Base-by-base conservation (phyloP, 768 basidiomycete genomes). In the Daedaleopsis sinensis region DNA sequence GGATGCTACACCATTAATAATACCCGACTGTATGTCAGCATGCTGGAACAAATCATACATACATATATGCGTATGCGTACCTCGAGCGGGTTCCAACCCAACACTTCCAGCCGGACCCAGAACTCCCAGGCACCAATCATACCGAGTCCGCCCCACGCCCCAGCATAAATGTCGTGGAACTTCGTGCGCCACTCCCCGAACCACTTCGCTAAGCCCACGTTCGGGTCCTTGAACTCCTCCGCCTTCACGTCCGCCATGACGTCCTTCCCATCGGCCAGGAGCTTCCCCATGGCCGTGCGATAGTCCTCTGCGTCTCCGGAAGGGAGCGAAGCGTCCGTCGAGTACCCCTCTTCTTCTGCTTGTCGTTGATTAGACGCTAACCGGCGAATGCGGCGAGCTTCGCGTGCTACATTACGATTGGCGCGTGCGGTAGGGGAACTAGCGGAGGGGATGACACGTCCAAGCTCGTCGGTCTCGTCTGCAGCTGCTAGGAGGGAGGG, bases 101-200 rank as follows among this genome's bases (percentile, higher is more conserved):
- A 76, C 64, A 88, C 81, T 76, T 98, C 95, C 59, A 94, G 77
- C 57, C 94, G 80, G n/a, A 86, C 86, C 93, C 93, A 96, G 72
- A 95, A 96, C 73, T 95, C 94, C 94, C 94, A 96, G 51, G 92
- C 91, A 52, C 88, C 88, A 1, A 96, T 87, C 46, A 94, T 81
- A 0, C 89, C 93, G 56, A 96, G 77, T 5, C 94, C 92, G 50
- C 95, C 95, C 80, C 92, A 98, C 5, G 96, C 96, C 42, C 90
- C 88, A 2, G 82, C 77, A 75, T 96, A 98, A 61, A 84, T 93
- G 63, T 98, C 95, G 6, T 79, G 79, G 66, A 89, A 94, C 63
- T 79, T 81, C 62, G 83, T 79, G 55, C 94, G 79, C 96, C 96
- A 98, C 60, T 78, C 80, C 1, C 79, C 81, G 57, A 89, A 89